Evolutionary conservation across 129 eudicot species (phyloP).

Genomic region (Mikania micrantha): DNA sequence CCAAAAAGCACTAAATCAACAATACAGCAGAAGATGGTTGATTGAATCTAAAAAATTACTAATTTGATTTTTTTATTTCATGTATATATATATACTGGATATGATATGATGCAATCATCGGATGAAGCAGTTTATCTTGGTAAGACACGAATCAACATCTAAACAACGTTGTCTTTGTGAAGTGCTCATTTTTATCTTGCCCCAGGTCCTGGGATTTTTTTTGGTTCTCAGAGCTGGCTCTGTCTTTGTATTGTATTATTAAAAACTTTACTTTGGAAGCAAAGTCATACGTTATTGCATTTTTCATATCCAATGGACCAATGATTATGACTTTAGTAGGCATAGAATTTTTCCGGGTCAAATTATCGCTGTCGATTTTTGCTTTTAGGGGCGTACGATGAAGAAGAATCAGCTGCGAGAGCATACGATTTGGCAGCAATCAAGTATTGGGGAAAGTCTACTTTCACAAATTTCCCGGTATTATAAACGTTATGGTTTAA

Average conservation of each 20-base stretch:
- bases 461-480: slow-evolving; percentile 78
- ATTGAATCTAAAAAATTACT: background rate
- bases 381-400: slow-evolving; percentile 69
- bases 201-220: too few relatives aligned
- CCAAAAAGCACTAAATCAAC: background rate
- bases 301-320: too few relatives aligned
- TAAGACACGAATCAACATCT: slow-evolving; percentile 13
- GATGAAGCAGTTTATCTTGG: slow-evolving; percentile 77
- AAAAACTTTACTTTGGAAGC: background rate
- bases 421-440: slow-evolving; percentile 88
- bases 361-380: background rate
- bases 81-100: too few relatives aligned
- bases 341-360: too few relatives aligned
- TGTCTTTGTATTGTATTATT: too few relatives aligned
- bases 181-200: too few relatives aligned
- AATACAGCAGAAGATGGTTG: too few relatives aligned
- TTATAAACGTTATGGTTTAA: background rate
- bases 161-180: background rate
- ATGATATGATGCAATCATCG: slow-evolving; percentile 20
- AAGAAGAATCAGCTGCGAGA: slow-evolving; percentile 84
- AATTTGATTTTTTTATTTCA: slow-evolving; percentile 8
- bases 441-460: slow-evolving; percentile 80
- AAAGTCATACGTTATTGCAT: background rate
- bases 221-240: too few relatives aligned
- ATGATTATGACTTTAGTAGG: too few relatives aligned